Base-by-base conservation (phyloP, 371 early-diverging fungal species). In the Apophysomyces elegans region DNA sequence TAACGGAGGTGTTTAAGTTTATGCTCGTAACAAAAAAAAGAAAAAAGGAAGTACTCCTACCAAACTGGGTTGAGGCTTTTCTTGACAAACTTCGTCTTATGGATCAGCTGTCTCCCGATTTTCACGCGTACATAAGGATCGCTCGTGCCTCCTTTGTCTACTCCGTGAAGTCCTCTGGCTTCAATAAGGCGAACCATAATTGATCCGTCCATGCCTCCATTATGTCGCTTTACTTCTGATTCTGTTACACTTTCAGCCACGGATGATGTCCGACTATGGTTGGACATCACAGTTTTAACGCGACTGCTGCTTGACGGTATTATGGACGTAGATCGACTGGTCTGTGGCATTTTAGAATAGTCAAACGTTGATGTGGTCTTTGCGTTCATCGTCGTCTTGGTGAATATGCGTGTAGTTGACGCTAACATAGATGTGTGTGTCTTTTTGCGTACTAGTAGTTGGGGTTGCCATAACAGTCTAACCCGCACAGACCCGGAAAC, bases 51-150 rank as follows among this genome's bases (percentile, higher is more conserved):
- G 32, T 26, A 26, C 13, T 41, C 68, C 68, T 65, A 85, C 76
- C 95, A 97, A 58, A 70, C 76, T 0, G 95, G 96, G n/a, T 80
- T 71, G 7, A 91, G 70, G 8, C 89, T 90, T 73, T 93, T 92
- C 75, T 91, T 89, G 46, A 90, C 85, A 37, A 88, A 85, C 58
- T 85, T 85, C 16, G 96, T 95, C 73, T 93, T 94, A 77, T 84
- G 79, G 37, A 90, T 58, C 7, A 82, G 81, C 61, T 88, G 84
- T 54, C 73, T 78, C 61, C 86, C 86, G 35, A 81, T 69, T 46
- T 77, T 78, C 6, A 90, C 76, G 11, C 81, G 77, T 43, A 86
- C 81, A 73, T 76, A 87, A 6, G 90, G 85, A 64, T 91, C 90
- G 50, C 86, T 82, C 5, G 86, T 84, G 16, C 86, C 88, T 36